These are phyloP conservation scores for Apiotrichum laibachii DNA, from an alignment of 1,284 basidiomycete genomes.

Conservation along the genomic window DNA sequence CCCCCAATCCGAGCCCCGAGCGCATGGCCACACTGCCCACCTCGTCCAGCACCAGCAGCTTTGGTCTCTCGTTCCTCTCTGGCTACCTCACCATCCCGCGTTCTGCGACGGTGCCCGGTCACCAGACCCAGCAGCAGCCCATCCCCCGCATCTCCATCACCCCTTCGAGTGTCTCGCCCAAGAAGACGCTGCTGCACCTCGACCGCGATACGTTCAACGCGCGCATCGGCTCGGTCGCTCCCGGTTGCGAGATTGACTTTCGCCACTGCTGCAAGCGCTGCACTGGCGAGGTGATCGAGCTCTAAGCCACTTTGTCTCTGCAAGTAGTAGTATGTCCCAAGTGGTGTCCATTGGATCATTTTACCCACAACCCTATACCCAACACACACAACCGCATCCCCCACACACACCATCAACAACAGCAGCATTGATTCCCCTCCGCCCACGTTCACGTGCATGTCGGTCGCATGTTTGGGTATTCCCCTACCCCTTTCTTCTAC, in stretches of 20 bases:
- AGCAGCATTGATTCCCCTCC: not conserved
- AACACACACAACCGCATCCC: not conserved
- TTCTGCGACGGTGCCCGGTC: constrained; percentile 1
- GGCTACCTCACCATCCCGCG: constrained; percentile 20
- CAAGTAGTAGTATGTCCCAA: not conserved
- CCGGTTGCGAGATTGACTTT: constrained; percentile 25
- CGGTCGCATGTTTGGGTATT: not conserved
- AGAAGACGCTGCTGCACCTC: constrained; percentile 13
- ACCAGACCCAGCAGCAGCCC: not conserved
- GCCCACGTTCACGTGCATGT: not conserved
- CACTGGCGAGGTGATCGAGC: constrained; percentile 32
- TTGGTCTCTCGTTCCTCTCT: constrained; percentile 22
- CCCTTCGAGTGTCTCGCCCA: constrained; percentile 18
- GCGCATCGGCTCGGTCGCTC: constrained; percentile 10
- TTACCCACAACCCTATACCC: not conserved
- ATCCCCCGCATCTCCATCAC: constrained; percentile 20
- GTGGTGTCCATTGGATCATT: not conserved
- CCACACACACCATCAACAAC: not conserved
- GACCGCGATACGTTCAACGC: constrained; percentile 11
- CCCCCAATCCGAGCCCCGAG: constrained; percentile 9
- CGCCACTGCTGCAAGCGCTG: constrained; percentile 31
- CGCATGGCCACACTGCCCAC: constrained; percentile 1
- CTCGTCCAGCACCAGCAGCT: constrained; percentile 2
- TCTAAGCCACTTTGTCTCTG: constrained; percentile 12
- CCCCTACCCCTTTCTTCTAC: not conserved